These are phyloP conservation scores for Yarrowia sp. DNA, from an alignment of 805 yeast species.

Conservation along the genomic window DNA sequence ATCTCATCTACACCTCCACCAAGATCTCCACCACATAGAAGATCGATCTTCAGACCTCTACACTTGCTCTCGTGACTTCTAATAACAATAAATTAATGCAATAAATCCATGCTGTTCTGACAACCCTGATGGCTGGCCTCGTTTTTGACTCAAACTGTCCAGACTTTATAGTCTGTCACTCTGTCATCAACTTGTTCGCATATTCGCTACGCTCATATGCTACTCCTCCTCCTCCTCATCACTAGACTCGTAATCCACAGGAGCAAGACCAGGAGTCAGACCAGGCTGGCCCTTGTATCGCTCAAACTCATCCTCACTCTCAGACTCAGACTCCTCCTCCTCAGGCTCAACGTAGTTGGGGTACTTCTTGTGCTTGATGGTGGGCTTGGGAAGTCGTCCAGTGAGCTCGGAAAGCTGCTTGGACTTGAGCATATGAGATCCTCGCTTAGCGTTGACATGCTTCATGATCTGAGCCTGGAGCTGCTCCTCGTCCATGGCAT, in stretches of 20 bases:
- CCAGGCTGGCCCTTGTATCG: conserved; percentile 41
- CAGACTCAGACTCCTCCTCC: conserved; percentile 32
- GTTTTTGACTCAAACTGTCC: too few species aligned
- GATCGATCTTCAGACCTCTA: too few species aligned
- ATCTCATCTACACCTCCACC: too few species aligned
- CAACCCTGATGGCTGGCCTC: too few species aligned
- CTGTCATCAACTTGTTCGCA: neutral
- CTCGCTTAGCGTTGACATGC: conserved; percentile 16
- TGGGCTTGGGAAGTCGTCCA: conserved; percentile 12
- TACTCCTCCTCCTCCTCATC: conserved; percentile 39
- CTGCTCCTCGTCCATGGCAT: conserved; percentile 25
- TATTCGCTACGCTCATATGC: neutral
- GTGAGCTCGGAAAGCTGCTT: conserved; percentile 28
- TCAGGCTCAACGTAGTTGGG: conserved; percentile 28
- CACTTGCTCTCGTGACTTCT: neutral
- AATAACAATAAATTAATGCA: conserved; percentile 36
- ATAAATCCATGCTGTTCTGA: conserved; percentile 8
- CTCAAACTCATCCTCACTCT: conserved; percentile 34
- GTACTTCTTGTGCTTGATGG: conserved; percentile 18
- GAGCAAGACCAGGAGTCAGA: conserved; percentile 47
- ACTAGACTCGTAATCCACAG: conserved; percentile 45
- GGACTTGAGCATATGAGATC: conserved; percentile 21
- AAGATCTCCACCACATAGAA: too few species aligned
- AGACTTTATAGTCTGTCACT: neutral
- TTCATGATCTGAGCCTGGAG: conserved; percentile 26